phyloP scores from a whole-genome alignment of 257 asterid genomes.

The Solanum dulcamara region DNA sequence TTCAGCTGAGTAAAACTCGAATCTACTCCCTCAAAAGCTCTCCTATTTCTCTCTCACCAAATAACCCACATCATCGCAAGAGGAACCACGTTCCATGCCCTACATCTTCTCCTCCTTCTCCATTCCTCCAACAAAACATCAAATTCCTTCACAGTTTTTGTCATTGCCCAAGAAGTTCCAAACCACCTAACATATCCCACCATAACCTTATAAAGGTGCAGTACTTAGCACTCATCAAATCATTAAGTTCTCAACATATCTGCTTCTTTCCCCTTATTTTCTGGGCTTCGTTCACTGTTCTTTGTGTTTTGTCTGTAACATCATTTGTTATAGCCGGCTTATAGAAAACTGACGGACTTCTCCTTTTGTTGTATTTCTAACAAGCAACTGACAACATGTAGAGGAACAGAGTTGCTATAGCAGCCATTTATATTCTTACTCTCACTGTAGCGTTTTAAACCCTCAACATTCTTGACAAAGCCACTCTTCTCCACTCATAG shows the following conservation, averaged over 20 bases:
- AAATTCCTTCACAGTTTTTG: not conserved
- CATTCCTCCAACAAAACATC: not conserved
- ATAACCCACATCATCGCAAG: not conserved
- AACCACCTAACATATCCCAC: not conserved
- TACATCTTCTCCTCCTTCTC: not conserved
- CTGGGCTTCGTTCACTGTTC: not conserved
- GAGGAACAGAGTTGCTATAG: not conserved
- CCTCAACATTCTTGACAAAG: not conserved
- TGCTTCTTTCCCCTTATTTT: not conserved
- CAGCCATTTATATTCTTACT: not conserved
- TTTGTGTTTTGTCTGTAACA: not conserved
- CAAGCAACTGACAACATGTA: not conserved
- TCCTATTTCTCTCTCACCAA: not conserved
- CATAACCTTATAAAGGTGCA: not conserved
- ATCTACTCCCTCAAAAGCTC: not conserved
- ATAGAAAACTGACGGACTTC: not conserved
- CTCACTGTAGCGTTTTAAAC: not conserved
- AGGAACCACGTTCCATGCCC: not conserved
- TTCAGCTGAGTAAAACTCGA: not conserved
- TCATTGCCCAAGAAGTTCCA: not conserved
- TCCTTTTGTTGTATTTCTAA: not conserved
- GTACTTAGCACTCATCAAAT: not conserved
- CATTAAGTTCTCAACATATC: not conserved
- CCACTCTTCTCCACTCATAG: not conserved
- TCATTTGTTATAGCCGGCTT: not conserved